Evolutionary conservation across 441 rosid genomes (phyloP), one percentile per base, ranked within the genome.

Genomic region (Dalechampia spathulata): DNA sequence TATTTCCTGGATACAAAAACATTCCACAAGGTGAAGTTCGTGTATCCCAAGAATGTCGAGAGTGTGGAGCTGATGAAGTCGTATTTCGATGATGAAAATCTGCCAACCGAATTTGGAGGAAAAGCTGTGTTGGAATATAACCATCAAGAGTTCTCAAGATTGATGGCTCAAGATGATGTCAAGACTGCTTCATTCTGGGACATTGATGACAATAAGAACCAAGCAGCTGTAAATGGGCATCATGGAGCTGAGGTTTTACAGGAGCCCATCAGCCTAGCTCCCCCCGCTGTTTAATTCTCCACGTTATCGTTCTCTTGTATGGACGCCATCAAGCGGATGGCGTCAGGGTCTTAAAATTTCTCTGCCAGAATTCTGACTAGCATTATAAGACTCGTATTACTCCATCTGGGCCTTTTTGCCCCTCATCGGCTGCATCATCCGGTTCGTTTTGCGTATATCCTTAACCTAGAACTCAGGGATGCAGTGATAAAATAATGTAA

Each of bases 1-100:
- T 89, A 83, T 63, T 93, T 93, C 51, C 27, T 93, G 51, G 99
- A 89, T 57, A 64, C 92, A 34, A 89, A 82, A 76, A 93, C 99
- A 44, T 83, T 82, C 57, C 71, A 75, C 39, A 93, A 93, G 78
- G 95, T 89, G 72, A 89, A 87, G 58, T 93, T 93, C 70, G 97
- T 89, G 52, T 93, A 89, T 67, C 99, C 99, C 0, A 87, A 87
- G 70, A 83, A 92, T 55, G 65, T 52, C 30, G 94, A 85, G 4
- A 93, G 97, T 9, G 83, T 89, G n/a, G 95, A 79, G 65, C 75
- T 86, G 1, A 89, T 93, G 97, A 79, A 72, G 10, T 71, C 83
- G 1, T 79, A 71, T 59, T 89, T 89, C 16, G 96, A 93, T 1
- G 83, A 85, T 68, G 81, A 78, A 50, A 93, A 89, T 69, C 93